Percentiles rank a stretch among this genome's conserved stretches.
Evolutionary conservation across 108 stramenopile species (phyloP).

Genomic region (Fragilaria crotonensis): DNA sequence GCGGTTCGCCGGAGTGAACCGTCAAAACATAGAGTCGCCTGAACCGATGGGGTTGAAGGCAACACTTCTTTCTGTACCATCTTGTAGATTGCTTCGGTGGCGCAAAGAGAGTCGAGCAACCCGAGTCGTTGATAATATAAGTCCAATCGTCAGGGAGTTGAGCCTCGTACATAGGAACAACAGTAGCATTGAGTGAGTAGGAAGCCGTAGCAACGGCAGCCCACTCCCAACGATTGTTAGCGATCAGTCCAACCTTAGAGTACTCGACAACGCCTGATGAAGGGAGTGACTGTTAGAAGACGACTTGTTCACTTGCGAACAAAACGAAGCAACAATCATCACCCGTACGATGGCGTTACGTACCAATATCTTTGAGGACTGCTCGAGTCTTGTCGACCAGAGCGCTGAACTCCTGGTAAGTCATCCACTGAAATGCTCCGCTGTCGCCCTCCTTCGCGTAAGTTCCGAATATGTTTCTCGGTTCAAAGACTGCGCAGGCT

Average conservation of each 20-base stretch:
- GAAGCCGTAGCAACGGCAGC: slow-evolving; percentile 81
- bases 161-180: slow-evolving; percentile 97
- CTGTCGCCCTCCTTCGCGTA: slow-evolving; percentile 26
- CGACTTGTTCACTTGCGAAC: not conserved
- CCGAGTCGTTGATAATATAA: slow-evolving; percentile 90
- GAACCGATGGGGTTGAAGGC: slow-evolving; percentile 56
- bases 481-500: slow-evolving; percentile 47
- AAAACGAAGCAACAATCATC: not conserved
- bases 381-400: slow-evolving; percentile 53
- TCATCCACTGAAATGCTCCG: slow-evolving; percentile 65
- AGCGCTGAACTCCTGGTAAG: slow-evolving; percentile 60
- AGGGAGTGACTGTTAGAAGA: not conserved
- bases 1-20: slow-evolving; percentile 51
- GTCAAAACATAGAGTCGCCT: slow-evolving; percentile 70
- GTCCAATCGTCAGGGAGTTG: slow-evolving; percentile 92
- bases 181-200: slow-evolving; percentile 81
- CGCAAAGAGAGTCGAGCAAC: slow-evolving; percentile 57
- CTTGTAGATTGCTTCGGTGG: slow-evolving; percentile 79
- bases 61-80: slow-evolving; percentile 57
- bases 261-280: slow-evolving; percentile 50
- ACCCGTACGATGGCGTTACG: no score
- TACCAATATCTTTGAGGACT: slow-evolving; percentile 75
- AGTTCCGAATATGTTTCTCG: slow-evolving; percentile 68
- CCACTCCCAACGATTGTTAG: slow-evolving; percentile 94
- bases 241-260: slow-evolving; percentile 79